Evolutionary conservation across 805 yeast genomes (phyloP).

Genomic region (Candida hungchunana): DNA sequence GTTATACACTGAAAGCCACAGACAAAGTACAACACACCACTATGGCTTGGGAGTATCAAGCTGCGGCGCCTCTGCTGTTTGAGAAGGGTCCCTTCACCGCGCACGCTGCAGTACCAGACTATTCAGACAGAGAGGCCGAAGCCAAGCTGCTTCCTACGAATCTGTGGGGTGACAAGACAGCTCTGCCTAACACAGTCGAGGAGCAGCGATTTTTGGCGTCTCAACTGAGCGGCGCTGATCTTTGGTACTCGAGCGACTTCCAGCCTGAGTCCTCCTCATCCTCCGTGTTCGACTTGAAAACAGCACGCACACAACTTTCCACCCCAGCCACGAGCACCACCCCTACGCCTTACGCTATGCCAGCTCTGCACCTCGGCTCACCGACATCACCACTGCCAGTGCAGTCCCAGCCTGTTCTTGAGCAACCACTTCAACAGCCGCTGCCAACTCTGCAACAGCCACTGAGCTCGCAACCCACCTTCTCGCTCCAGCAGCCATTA

Average conservation of each 20-base stretch:
- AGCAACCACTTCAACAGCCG: slow-evolving; percentile 3
- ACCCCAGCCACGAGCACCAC: slow-evolving; percentile 1
- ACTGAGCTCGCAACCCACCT: neutral
- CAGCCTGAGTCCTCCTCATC: neutral
- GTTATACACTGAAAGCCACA: too few relatives aligned
- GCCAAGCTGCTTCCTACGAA: too few relatives aligned
- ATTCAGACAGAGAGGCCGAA: too few relatives aligned
- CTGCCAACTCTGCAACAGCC: neutral
- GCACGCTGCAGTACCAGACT: too few relatives aligned
- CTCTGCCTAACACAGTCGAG: slow-evolving; percentile 10
- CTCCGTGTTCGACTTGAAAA: slow-evolving; percentile 20
- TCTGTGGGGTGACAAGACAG: slow-evolving; percentile 29
- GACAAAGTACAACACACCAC: too few relatives aligned
- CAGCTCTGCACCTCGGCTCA: too few relatives aligned
- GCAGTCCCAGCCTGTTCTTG: slow-evolving; percentile 3
- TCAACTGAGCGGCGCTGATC: slow-evolving; percentile 6
- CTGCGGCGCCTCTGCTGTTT: too few relatives aligned
- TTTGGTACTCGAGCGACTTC: slow-evolving; percentile 13
- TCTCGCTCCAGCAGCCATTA: slow-evolving; percentile 7
- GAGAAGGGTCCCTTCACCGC: too few relatives aligned
- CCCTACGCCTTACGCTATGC: slow-evolving; percentile 2
- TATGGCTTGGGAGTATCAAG: too few relatives aligned
- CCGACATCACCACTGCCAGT: too few relatives aligned
- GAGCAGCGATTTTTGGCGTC: slow-evolving; percentile 14
- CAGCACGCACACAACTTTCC: slow-evolving; percentile 3